These are phyloP conservation scores for Cercospora nicotianae DNA, from an alignment of 2,329 filamentous ascomycete genomes.

Conservation along the genomic window DNA sequence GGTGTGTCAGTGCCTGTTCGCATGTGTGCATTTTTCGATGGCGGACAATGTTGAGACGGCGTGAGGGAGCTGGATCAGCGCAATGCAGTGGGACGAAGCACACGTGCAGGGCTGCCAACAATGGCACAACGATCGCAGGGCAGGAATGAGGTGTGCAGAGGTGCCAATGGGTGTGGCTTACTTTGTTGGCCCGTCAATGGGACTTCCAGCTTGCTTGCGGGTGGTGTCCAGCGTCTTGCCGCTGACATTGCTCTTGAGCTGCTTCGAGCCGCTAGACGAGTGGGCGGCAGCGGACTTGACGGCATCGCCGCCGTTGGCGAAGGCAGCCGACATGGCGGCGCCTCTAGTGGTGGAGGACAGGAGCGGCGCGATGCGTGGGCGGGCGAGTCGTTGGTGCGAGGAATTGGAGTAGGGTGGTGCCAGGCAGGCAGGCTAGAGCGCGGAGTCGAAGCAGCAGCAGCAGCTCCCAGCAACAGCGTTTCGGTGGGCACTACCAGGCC, in stretches of 20 bases:
- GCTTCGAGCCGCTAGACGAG: slow-evolving; percentile 27
- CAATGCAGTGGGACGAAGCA: slow-evolving; percentile 1
- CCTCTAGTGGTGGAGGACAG: slow-evolving; percentile 18
- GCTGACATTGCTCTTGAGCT: slow-evolving; percentile 53
- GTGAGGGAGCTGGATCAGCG: slow-evolving; percentile 13
- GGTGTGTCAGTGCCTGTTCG: not conserved
- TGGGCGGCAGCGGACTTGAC: slow-evolving; percentile 21
- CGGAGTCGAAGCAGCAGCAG: slow-evolving; percentile 4
- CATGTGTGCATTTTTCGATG: not conserved
- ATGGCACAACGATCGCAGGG: not conserved
- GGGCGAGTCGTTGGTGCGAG: not conserved
- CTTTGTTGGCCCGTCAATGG: slow-evolving; percentile 56
- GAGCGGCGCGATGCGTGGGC: slow-evolving; percentile 17
- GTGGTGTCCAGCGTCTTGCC: slow-evolving; percentile 54
- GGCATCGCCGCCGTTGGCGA: slow-evolving; percentile 34
- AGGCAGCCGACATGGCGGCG: slow-evolving; percentile 34
- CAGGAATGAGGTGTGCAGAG: not conserved
- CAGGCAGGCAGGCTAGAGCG: slow-evolving; percentile 2
- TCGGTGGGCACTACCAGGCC: not conserved
- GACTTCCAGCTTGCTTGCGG: slow-evolving; percentile 58
- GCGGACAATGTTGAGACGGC: not conserved
- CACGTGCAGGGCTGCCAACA: slow-evolving; percentile 11
- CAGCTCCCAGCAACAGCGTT: not conserved
- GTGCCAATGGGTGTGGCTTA: slow-evolving; percentile 42
- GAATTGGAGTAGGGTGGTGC: slow-evolving; percentile 5